These are phyloP conservation scores for Pseudonitzschia multiseries DNA, from an alignment of 108 stramenopile genomes.

Conservation along the genomic window DNA sequence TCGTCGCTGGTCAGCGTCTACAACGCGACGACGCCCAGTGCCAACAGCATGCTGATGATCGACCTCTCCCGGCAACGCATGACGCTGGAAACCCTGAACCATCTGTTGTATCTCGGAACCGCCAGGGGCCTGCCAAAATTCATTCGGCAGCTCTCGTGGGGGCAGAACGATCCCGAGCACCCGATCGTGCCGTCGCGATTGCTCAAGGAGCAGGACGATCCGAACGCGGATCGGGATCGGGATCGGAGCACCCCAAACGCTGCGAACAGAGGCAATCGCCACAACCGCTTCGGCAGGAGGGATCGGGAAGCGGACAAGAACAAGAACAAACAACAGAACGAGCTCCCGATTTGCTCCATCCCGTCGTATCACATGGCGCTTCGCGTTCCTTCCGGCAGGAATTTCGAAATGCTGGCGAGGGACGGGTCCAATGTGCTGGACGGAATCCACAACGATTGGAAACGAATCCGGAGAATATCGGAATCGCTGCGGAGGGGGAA, in stretches of 20 bases:
- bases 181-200: slow-evolving; percentile 25
- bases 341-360: slow-evolving; percentile 18
- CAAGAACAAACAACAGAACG: slow-evolving; percentile 11
- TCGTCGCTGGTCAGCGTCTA: slow-evolving; percentile 62
- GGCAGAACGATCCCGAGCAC: slow-evolving; percentile 54
- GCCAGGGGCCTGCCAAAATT: slow-evolving; percentile 45
- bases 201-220: neutral
- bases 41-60: slow-evolving; percentile 46
- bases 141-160: slow-evolving; percentile 73
- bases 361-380: slow-evolving; percentile 78
- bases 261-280: neutral
- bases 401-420: slow-evolving; percentile 45
- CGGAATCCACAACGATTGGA: slow-evolving; percentile 70
- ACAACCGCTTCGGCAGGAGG: slow-evolving; percentile 12
- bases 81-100: slow-evolving; percentile 76
- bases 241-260: neutral
- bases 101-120: slow-evolving; percentile 57
- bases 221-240: neutral
- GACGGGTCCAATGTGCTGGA: slow-evolving; percentile 61
- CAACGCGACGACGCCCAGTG: slow-evolving; percentile 28
- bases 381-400: slow-evolving; percentile 58
- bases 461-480: slow-evolving; percentile 55
- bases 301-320: neutral
- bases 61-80: slow-evolving; percentile 84
- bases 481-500: slow-evolving; percentile 61